Conservation (phyloP, 2,329 filamentous ascomycete species). For the Hymenoscyphus fraxineus region DNA sequence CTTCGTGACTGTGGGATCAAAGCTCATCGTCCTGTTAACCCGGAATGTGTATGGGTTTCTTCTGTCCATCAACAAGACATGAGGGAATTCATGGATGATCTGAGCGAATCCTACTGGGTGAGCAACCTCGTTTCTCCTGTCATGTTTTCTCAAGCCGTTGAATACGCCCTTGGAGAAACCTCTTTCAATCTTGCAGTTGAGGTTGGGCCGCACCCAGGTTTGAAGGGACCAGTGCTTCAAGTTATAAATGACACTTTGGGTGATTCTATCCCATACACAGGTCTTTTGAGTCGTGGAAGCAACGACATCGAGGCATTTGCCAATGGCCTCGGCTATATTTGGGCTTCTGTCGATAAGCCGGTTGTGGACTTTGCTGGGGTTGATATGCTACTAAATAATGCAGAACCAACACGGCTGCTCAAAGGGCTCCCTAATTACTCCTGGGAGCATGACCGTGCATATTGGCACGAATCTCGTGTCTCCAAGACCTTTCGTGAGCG, state of each 20-base stretch:
- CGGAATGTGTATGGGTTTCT: conserved; percentile 39
- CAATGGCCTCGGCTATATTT: conserved; percentile 4
- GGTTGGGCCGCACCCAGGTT: conserved; percentile 15
- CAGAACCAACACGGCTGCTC: not conserved
- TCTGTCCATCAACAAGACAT: conserved; percentile 14
- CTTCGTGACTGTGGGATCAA: not conserved
- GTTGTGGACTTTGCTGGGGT: not conserved
- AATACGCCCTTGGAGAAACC: conserved; percentile 5
- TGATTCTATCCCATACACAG: conserved; percentile 15
- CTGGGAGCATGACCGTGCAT: conserved; percentile 4
- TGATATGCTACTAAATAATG: not conserved
- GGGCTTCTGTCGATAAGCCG: not conserved
- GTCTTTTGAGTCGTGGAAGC: conserved; percentile 14
- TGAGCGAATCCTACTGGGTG: conserved; percentile 21
- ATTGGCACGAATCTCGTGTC: conserved; percentile 17
- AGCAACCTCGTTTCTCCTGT: conserved; percentile 42
- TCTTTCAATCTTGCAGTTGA: conserved; percentile 17
- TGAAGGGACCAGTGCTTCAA: conserved; percentile 9
- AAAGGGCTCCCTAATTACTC: conserved; percentile 9
- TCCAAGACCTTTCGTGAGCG: not conserved
- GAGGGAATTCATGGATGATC: not conserved
- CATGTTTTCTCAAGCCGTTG: conserved; percentile 34
- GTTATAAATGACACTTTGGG: conserved; percentile 14
- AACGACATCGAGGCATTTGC: conserved; percentile 9
- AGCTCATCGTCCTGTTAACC: not conserved